Base-by-base conservation (phyloP, 2,329 filamentous ascomycete genomes). In the Monosporascus ibericus region DNA sequence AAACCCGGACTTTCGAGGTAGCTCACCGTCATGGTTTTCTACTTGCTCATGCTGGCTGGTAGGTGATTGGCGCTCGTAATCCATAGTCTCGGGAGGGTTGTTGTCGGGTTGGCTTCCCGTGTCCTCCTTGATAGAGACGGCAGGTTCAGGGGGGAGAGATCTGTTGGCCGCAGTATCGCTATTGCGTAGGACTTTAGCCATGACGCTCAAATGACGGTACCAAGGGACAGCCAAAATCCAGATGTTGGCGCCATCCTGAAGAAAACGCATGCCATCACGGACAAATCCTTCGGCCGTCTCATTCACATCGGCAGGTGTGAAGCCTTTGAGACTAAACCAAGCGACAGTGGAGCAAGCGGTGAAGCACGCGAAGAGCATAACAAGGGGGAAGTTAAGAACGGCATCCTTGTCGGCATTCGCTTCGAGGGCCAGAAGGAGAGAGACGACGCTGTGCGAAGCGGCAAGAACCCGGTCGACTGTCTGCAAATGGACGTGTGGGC, bases 351-450 rank as follows among this genome's bases (percentile, higher is more conserved):
- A 80, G 55, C 80, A 80, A 2, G 80, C 79, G 0, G 80, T 83
- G 56, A 84, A 84, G 48, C 80, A 77, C 0, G 80, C 79, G 64
- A 84, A 84, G 14, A 84, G 71, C 81, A 84, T 84, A 55, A 82
- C 81, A 51, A 84, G 80, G 38, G 81, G 81, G 67, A 83, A 81
- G 65, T 77, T 82, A n/a, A 79, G 70, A n/a, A 77, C 72, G 24
- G 73, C 71, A 50, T 83, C 79, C 68, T 83, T 83, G 49, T 84
- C 80, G 1, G 75, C 71, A 9, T 79, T 79, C 11, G 72, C 66
- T 65, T 84, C 80, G 3, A 84, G 75, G 2, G 80, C 76, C 4
- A 75, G 71, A 20, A 84, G 70, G 51, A 82, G 74, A 6, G 76
- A 74, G 48, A 82, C 78, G 54, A 81, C 81, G 64, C 74, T 78